Evolutionary conservation across 1,284 basidiomycete genomes (phyloP).

Genomic region (Wolfiporia cocos): DNA sequence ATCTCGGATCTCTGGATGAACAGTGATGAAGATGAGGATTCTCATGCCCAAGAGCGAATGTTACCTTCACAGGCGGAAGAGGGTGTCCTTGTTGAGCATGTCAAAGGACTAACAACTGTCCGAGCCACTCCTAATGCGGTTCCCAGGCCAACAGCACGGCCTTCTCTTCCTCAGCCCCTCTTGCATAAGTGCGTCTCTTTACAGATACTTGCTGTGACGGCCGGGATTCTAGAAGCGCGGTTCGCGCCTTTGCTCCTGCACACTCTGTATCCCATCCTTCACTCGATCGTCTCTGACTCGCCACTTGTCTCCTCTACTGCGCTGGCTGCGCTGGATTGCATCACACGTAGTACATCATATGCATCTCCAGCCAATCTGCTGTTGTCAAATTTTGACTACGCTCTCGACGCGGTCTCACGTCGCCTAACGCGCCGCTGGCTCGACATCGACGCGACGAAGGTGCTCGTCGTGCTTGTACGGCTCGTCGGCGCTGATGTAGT

Average conservation of each 20-base stretch:
- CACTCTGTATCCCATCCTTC: constrained; percentile 78
- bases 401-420: constrained; percentile 82
- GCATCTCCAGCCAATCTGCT: constrained; percentile 81
- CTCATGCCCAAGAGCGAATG: constrained; percentile 30
- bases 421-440: constrained; percentile 73
- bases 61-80: constrained; percentile 19
- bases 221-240: constrained; percentile 58
- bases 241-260: constrained; percentile 75
- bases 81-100: constrained; percentile 42
- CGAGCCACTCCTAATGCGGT: constrained; percentile 35
- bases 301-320: constrained; percentile 67
- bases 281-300: constrained; percentile 69
- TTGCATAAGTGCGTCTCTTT: constrained; percentile 62
- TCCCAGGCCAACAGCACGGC: constrained; percentile 18
- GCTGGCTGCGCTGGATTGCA: constrained; percentile 59
- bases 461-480: constrained; percentile 76
- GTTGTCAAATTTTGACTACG: constrained; percentile 91
- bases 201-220: constrained; percentile 64
- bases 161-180: constrained; percentile 33
- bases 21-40: constrained; percentile 22
- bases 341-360: constrained; percentile 71
- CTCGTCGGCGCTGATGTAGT: constrained; percentile 84
- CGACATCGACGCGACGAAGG: constrained; percentile 74
- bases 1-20: constrained; percentile 71
- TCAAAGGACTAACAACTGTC: constrained; percentile 41